Conservation (phyloP, 2,329 filamentous ascomycete genomes). For the Elsinoe arachidis region DNA sequence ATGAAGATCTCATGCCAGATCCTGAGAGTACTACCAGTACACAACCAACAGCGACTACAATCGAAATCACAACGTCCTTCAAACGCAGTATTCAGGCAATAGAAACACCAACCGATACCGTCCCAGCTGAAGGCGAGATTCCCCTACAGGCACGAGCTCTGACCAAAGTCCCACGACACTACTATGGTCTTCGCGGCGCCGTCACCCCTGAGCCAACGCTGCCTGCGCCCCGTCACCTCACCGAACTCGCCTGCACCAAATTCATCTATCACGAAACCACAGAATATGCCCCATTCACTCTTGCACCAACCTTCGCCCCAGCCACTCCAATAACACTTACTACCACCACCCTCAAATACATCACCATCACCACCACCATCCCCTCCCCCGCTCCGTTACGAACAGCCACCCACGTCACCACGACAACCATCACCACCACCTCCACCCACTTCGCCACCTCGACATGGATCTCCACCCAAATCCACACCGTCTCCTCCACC, state of each 20-base stretch:
- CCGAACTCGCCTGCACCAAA: conserved; percentile 5
- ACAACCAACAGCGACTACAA: not conserved
- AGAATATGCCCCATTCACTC: not conserved
- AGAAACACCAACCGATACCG: not conserved
- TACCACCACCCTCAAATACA: not conserved
- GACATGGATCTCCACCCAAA: conserved; percentile 11
- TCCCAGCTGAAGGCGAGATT: not conserved
- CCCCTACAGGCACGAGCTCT: not conserved
- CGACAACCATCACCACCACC: conserved; percentile 9
- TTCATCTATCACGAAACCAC: conserved; percentile 1
- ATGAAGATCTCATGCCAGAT: not conserved
- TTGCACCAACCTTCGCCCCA: conserved; percentile 1
- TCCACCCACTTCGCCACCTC: conserved; percentile 7
- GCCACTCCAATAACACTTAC: not conserved
- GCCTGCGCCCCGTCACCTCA: not conserved
- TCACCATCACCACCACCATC: conserved; percentile 5
- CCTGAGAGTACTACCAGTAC: not conserved
- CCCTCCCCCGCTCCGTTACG: conserved; percentile 4
- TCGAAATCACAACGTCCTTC: not conserved
- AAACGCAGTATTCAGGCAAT: not conserved
- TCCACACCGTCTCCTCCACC: conserved; percentile 14
- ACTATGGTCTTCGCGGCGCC: conserved; percentile 2
- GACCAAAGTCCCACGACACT: not conserved
- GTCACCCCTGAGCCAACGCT: not conserved
- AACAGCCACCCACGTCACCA: conserved; percentile 12